Evolutionary conservation across 2,329 filamentous ascomycete genomes (phyloP).

Genomic region (Pyrenophora seminiperda): DNA sequence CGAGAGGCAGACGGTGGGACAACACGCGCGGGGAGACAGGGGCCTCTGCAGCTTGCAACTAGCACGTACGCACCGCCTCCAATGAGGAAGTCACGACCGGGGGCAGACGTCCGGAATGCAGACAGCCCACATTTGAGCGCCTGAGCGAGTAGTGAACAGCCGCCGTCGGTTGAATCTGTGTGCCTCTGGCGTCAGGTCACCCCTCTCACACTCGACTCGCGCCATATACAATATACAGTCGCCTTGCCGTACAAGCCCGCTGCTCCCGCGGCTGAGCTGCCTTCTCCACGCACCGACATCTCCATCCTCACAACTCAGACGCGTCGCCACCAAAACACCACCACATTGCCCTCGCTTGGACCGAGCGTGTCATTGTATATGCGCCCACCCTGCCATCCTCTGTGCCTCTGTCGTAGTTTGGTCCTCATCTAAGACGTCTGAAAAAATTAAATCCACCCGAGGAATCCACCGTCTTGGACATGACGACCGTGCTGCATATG

Average conservation of each 20-base stretch:
- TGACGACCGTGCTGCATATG: constrained; percentile 45
- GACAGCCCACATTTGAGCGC: constrained; percentile 23
- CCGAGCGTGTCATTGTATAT: no score
- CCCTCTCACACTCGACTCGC: constrained; percentile 30
- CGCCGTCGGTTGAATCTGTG: constrained; percentile 33
- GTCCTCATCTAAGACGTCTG: neutral
- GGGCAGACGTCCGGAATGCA: constrained; percentile 13
- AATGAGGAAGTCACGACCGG: constrained; percentile 19
- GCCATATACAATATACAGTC: constrained; percentile 45
- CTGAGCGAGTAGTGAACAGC: constrained; percentile 37
- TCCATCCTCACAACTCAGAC: constrained; percentile 7
- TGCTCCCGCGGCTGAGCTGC: constrained; percentile 29
- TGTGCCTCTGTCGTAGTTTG: neutral
- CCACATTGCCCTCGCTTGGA: neutral
- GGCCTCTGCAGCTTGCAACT: constrained; percentile 14
- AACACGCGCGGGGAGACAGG: constrained; percentile 28
- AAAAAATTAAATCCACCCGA: neutral
- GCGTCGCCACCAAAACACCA: neutral
- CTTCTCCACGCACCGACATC: constrained; percentile 17
- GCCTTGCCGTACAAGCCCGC: constrained; percentile 36
- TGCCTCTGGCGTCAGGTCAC: constrained; percentile 35
- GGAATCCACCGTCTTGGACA: constrained; percentile 23
- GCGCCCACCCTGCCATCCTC: neutral
- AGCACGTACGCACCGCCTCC: neutral
- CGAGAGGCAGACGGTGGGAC: constrained; percentile 21